Percentiles rank a stretch among this genome's conserved stretches.
Conservation (phyloP, 2,329 filamentous ascomycete genomes). For the Exserohilum rostratum region DNA sequence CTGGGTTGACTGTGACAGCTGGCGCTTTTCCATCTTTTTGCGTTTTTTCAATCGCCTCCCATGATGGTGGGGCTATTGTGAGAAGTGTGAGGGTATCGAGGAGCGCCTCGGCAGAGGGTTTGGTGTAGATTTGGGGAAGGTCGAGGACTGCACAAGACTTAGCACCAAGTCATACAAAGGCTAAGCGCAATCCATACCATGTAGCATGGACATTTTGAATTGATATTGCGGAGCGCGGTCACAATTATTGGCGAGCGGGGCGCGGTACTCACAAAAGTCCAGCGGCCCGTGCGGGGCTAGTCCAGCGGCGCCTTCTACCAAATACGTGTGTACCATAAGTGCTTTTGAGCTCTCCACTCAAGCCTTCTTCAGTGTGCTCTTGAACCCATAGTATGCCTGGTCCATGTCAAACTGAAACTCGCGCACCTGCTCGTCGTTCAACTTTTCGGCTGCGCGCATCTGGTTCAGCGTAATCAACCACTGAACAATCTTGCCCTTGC, state of each 20-base stretch:
- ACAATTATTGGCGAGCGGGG: conserved; percentile 12
- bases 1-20: conserved; percentile 50
- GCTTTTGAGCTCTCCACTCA: too few species aligned
- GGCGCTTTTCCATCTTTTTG: conserved; percentile 34
- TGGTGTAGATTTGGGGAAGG: conserved; percentile 82
- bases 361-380: conserved; percentile 68
- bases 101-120: conserved; percentile 69
- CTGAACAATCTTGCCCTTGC: conserved; percentile 94
- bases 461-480: conserved; percentile 98
- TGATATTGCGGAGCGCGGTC: conserved; percentile 9
- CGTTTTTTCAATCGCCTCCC: conserved; percentile 58
- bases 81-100: conserved; percentile 70
- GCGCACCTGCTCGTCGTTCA: conserved; percentile 83
- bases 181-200: conserved; percentile 29
- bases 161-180: conserved; percentile 10
- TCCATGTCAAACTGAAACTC: conserved; percentile 94
- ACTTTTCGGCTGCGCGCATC: conserved; percentile 93
- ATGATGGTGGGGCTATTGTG: conserved; percentile 69
- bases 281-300: conserved; percentile 21
- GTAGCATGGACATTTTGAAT: conserved; percentile 32
- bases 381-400: conserved; percentile 92
- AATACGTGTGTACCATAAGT: too few species aligned
- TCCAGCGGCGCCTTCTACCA: too few species aligned
- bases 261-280: conserved; percentile 18
- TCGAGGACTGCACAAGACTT: conserved; percentile 63